A percentile compares a stretch with the other conserved stretches of the same genome.
These are phyloP conservation scores for Oryza brachyantha DNA, from an alignment of 176 grass and related monocot species.

Conservation along the genomic window DNA sequence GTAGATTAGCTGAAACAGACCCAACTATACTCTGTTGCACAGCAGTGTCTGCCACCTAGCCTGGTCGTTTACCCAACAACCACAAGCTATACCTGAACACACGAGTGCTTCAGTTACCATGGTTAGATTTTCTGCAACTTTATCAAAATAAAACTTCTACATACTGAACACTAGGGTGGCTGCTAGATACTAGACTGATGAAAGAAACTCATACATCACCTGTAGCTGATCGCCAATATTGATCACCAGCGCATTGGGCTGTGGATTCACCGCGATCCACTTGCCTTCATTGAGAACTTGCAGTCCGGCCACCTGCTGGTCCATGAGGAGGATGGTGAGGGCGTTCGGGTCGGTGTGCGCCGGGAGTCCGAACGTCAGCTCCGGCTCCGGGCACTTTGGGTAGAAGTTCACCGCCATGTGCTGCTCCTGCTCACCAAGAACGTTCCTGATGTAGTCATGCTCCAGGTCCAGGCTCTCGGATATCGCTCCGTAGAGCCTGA, in stretches of 20 bases:
- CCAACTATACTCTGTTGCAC: not conserved
- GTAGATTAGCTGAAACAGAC: not conserved
- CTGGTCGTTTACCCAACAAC: not conserved
- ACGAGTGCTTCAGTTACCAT: not conserved
- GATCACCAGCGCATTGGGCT: slow-evolving; percentile 62
- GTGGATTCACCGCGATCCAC: slow-evolving; percentile 74
- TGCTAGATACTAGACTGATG: not conserved
- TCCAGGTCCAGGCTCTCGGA: slow-evolving; percentile 71
- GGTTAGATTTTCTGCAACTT: not conserved
- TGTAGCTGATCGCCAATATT: slow-evolving; percentile 85
- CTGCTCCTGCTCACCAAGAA: slow-evolving; percentile 77
- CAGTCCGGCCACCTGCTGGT: slow-evolving; percentile 60
- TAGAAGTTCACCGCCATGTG: slow-evolving; percentile 92
- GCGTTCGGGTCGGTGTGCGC: slow-evolving; percentile 87
- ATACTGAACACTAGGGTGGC: not conserved
- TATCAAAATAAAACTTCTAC: not conserved
- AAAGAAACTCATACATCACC: slow-evolving; percentile 25
- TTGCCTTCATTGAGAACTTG: slow-evolving; percentile 59
- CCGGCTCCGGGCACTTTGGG: slow-evolving; percentile 78
- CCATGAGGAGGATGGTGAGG: slow-evolving; percentile 86
- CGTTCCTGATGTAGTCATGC: slow-evolving; percentile 34
- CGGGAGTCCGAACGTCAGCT: slow-evolving; percentile 74
- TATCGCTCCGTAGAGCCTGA: slow-evolving; percentile 49
- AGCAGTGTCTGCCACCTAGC: not conserved
- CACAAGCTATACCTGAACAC: not conserved